phyloP scores from a whole-genome alignment of 805 yeast species.

The Cyberlindnera mycetangii region DNA sequence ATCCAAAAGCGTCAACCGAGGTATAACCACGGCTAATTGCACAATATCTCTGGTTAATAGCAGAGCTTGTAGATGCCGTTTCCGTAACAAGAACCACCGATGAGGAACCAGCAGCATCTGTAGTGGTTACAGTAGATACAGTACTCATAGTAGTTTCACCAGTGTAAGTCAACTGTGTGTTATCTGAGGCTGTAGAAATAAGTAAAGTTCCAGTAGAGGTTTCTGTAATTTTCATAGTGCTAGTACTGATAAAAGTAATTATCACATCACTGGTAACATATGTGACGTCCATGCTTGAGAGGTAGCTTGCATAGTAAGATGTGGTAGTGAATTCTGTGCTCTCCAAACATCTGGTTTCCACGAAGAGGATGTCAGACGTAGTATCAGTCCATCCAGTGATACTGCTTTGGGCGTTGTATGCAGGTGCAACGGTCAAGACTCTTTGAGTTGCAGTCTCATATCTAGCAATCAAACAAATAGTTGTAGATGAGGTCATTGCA shows the following conservation, averaged over 20 bases:
- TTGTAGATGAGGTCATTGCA: constrained; percentile 20
- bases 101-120: constrained; percentile 11
- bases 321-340: constrained; percentile 19
- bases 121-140: constrained; percentile 6
- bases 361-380: constrained; percentile 15
- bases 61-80: constrained; percentile 14
- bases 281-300: constrained; percentile 22
- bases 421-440: constrained; percentile 24
- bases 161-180: constrained; percentile 4
- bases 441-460: constrained; percentile 24
- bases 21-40: constrained; percentile 13
- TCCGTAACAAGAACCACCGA: constrained; percentile 10
- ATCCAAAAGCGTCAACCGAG: constrained; percentile 8
- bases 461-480: constrained; percentile 24
- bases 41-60: constrained; percentile 16
- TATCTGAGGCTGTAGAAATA: constrained; percentile 14
- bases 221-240: constrained; percentile 20
- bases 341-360: constrained; percentile 24
- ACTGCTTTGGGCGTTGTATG: constrained; percentile 17
- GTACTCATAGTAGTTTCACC: constrained; percentile 3
- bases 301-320: constrained; percentile 19
- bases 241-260: constrained; percentile 24
- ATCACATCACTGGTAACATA: constrained; percentile 22
- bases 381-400: constrained; percentile 25
- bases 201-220: constrained; percentile 23